A percentile compares a stretch with the other conserved stretches of the same genome.
Conservation (phyloP, 2,329 filamentous ascomycete species). For the Penicillium sp. region DNA sequence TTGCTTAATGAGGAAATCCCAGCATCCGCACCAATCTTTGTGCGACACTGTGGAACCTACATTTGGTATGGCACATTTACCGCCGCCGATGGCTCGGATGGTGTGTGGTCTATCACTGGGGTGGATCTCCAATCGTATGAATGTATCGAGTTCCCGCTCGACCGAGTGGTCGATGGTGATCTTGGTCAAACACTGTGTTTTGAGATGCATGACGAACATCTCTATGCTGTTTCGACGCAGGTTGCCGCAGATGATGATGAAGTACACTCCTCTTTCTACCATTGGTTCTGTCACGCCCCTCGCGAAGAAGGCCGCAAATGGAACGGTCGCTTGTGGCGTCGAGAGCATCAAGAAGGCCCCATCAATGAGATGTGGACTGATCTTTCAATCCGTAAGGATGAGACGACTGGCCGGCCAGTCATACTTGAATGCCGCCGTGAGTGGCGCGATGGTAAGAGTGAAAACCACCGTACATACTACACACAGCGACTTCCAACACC, state of each 20-base stretch:
- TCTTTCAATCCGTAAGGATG: slow-evolving; percentile 60
- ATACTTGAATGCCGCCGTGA: slow-evolving; percentile 69
- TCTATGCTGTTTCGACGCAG: slow-evolving; percentile 69
- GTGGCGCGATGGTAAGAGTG: slow-evolving; percentile 58
- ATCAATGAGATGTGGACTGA: slow-evolving; percentile 73
- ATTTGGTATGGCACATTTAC: slow-evolving; percentile 67
- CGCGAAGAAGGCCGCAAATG: slow-evolving; percentile 32
- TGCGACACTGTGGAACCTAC: slow-evolving; percentile 60
- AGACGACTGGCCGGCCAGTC: slow-evolving; percentile 55
- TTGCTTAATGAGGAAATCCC: slow-evolving; percentile 44
- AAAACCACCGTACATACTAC: slow-evolving; percentile 65
- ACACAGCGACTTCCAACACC: slow-evolving; percentile 42
- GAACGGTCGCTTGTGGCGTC: slow-evolving; percentile 59
- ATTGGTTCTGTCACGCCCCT: slow-evolving; percentile 63
- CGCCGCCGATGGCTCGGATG: slow-evolving; percentile 51
- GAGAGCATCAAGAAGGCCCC: slow-evolving; percentile 66
- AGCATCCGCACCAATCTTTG: slow-evolving; percentile 60
- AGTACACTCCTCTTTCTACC: slow-evolving; percentile 66
- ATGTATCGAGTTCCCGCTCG: slow-evolving; percentile 34
- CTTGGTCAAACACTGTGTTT: slow-evolving; percentile 69
- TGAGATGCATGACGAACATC: slow-evolving; percentile 62
- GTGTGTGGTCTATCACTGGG: slow-evolving; percentile 61
- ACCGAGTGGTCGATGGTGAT: slow-evolving; percentile 40
- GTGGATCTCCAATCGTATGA: slow-evolving; percentile 46
- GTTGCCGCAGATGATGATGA: slow-evolving; percentile 61